Percentiles rank a stretch among this genome's conserved stretches.
phyloP scores from a whole-genome alignment of 2,329 filamentous ascomycete species.

The Exophiala sideris region DNA sequence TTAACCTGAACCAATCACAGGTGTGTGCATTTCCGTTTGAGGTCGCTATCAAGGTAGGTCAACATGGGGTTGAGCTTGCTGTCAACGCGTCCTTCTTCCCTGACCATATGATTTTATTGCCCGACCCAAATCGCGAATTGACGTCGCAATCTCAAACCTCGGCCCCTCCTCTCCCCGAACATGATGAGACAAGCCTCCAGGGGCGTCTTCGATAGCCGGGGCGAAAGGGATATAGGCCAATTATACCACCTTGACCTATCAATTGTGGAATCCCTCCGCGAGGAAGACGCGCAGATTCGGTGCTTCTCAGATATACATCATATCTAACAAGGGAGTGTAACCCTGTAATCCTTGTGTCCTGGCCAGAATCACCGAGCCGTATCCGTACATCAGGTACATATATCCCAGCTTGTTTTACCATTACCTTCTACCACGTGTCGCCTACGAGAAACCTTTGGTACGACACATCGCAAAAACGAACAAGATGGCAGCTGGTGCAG shows the following conservation, averaged over 20 bases:
- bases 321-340: neutral
- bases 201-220: neutral
- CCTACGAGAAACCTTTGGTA: neutral
- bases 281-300: neutral
- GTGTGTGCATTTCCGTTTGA: neutral
- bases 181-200: neutral
- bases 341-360: neutral
- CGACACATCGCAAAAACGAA: neutral
- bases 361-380: neutral
- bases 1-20: neutral
- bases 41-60: neutral
- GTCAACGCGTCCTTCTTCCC: neutral
- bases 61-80: neutral
- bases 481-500: constrained; percentile 17
- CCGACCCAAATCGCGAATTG: constrained; percentile 1
- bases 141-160: constrained; percentile 15
- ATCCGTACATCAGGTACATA: neutral
- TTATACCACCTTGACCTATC: constrained; percentile 1
- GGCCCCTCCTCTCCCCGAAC: neutral
- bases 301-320: neutral
- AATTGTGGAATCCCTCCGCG: neutral
- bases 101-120: neutral
- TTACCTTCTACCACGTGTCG: neutral
- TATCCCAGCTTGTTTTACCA: neutral
- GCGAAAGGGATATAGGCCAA: constrained; percentile 1